phyloP scores from a whole-genome alignment of 2,329 filamentous ascomycete species.

The Stagonosporopsis rhizophila region DNA sequence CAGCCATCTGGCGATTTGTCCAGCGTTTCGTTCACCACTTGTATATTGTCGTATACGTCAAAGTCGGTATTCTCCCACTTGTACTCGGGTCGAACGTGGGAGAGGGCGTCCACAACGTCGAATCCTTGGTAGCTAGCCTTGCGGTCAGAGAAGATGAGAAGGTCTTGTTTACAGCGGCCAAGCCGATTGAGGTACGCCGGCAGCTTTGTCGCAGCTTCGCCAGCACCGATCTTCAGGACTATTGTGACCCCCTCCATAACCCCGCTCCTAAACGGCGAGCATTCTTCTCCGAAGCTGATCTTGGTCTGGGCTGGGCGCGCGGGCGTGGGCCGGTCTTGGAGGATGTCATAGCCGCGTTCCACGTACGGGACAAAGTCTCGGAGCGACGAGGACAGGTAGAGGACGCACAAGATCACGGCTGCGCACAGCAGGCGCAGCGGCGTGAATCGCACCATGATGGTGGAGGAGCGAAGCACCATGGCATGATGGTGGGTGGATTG shows the following conservation, averaged over 20 bases:
- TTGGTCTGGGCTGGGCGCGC: constrained; percentile 27
- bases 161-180: constrained; percentile 62
- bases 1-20: constrained; percentile 60
- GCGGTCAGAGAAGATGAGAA: constrained; percentile 66
- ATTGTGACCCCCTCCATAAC: constrained; percentile 59
- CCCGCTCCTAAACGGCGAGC: constrained; percentile 42
- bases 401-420: constrained; percentile 30
- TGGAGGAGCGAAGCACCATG: constrained; percentile 26
- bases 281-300: constrained; percentile 40
- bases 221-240: constrained; percentile 65
- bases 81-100: constrained; percentile 52
- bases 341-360: constrained; percentile 42
- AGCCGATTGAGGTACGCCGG: constrained; percentile 63
- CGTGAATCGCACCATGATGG: constrained; percentile 48
- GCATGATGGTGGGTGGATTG: constrained; percentile 10
- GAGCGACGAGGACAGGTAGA: constrained; percentile 35
- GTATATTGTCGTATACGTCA: constrained; percentile 57
- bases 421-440: constrained; percentile 44
- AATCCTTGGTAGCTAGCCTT: constrained; percentile 59
- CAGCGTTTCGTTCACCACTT: constrained; percentile 45
- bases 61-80: constrained; percentile 57
- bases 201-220: constrained; percentile 63
- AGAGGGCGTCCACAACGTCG: constrained; percentile 58
- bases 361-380: constrained; percentile 34
- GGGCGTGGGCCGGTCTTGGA: constrained; percentile 36